Evolutionary conservation across 768 basidiomycete species (phyloP), one percentile per base, ranked within the genome.

Genomic region (Leccinum uliginosum): DNA sequence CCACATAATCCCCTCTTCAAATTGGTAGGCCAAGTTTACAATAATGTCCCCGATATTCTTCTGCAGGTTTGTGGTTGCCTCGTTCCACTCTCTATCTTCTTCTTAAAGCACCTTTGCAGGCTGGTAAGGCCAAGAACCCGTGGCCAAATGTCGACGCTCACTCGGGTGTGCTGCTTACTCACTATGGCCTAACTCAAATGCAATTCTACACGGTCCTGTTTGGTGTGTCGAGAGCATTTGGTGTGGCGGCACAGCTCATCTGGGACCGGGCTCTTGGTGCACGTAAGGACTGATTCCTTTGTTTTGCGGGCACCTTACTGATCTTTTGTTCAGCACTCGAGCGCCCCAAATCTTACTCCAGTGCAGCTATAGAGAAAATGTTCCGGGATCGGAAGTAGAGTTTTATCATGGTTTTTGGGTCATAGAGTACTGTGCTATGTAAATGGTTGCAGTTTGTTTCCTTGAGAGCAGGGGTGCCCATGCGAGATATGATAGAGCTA

Each of bases 101-200:
- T 49, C 14, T 44, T 19, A 51, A 17, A 46, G 6, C 19, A 12
- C 35, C 1, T 32, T 30, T 62, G 60, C 61, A 89, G 87, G 90
- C 91, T 63, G 91, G 91, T 63, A 93, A 93, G 74, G 91, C 90
- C 17, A 93, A 92, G 82, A 93, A 93, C 78, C 91, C 91, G 2
- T 93, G 89, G 89, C 95, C 95, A 46, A 98, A 98, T 72, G 95
- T 98, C 55, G 95, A 98, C 72, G 93, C 95, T 50, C 94, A 96
- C 78, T 98, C 96, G 15, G 93, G 92, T 74, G 91, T 84, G 53
- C 83, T 95, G 47, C 76, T 95, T 21, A 87, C 88, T 27, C 78
- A 94, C 75, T 94, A 93, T 67, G 92, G 92, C 50, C 76, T 96
- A 54, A 83, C 80, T 60, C 85, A 95, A 74, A 93, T 95, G 88